Evolutionary conservation across 177 flowering plant genomes (phyloP).

Genomic region (Vitis hybrid): DNA sequence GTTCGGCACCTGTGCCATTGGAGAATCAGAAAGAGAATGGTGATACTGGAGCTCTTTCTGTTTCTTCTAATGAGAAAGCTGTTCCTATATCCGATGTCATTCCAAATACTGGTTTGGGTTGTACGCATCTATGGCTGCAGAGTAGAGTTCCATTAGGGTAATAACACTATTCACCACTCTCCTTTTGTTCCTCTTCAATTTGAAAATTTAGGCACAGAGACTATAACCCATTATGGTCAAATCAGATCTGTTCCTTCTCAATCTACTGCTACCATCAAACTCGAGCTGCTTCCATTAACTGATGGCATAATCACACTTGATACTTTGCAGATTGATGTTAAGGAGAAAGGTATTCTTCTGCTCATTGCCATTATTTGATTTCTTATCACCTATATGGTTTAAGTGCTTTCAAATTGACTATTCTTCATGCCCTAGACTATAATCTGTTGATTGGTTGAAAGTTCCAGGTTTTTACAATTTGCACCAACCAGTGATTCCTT

Average conservation of each 20-base stretch:
- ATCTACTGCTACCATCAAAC: constrained; percentile 88
- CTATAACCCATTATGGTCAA: constrained; percentile 12
- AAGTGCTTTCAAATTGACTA: too few species aligned
- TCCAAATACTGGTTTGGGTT: constrained; percentile 65
- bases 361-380: background rate
- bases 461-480: too few species aligned
- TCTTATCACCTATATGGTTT: background rate
- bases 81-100: constrained; percentile 53
- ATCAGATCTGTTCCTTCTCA: constrained; percentile 86
- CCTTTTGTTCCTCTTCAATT: constrained; percentile 1
- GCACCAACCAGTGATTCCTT: too few species aligned
- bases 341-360: constrained; percentile 60
- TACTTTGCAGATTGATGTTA: constrained; percentile 65
- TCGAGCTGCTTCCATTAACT: constrained; percentile 92
- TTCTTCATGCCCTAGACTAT: too few species aligned
- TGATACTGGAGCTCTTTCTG: constrained; percentile 32
- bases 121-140: constrained; percentile 95
- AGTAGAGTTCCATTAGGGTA: constrained; percentile 98
- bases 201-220: background rate
- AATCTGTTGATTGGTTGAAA: too few species aligned
- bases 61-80: constrained; percentile 41
- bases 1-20: constrained; percentile 28
- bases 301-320: constrained; percentile 91
- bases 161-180: constrained; percentile 11
- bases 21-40: constrained; percentile 40